Base-by-base conservation (phyloP, 306 rosid species). In the Oemleria cerasiformis region DNA sequence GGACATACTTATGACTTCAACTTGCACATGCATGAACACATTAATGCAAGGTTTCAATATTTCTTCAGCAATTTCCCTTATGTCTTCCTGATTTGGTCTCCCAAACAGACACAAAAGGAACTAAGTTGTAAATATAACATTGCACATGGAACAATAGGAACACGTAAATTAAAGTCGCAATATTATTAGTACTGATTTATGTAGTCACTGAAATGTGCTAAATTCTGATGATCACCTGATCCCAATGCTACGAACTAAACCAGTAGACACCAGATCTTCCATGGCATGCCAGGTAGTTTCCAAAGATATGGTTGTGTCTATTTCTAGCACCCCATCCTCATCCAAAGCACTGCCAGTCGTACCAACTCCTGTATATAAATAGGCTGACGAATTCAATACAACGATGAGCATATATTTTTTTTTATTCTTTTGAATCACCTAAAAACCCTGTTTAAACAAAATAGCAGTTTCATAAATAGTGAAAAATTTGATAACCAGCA, bases 201-300 rank as follows among this genome's bases (percentile, higher is more conserved):
- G 54, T 9, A 41, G 41, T 70, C 53, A 9, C 39, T 61, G 65
- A 17, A 19, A 16, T 38, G 45, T 7, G 64, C 53, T 9, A 21
- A 40, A 41, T 51, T 15, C 36, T 57, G 19, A 47, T 19, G 15
- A 53, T 78, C 67, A 94, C 98, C 98, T 94, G 90, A 85, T 85
- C 11, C 98, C 98, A 73, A 94, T 94, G 86, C 98, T 89, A 67
- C 91, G 95, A 65, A 87, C 98, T 85, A 94, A 85, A 76, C 98
- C 97, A 49, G 43, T 25, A 41, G 95, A 91, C 67, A 91, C 96
- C 75, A 94, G 86, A 42, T 87, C 87, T 82, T 94, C 98, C 98
- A 89, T 89, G 1, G 90, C 88, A 79, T 69, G 97, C 98, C 97
- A 93, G 55, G 98, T 91, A 73, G 96, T 86, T 80, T 93, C 98